Evolutionary conservation across 2,329 filamentous ascomycete genomes (phyloP), one percentile per base, ranked within the genome.

Genomic region (Gnomoniopsis sp.): DNA sequence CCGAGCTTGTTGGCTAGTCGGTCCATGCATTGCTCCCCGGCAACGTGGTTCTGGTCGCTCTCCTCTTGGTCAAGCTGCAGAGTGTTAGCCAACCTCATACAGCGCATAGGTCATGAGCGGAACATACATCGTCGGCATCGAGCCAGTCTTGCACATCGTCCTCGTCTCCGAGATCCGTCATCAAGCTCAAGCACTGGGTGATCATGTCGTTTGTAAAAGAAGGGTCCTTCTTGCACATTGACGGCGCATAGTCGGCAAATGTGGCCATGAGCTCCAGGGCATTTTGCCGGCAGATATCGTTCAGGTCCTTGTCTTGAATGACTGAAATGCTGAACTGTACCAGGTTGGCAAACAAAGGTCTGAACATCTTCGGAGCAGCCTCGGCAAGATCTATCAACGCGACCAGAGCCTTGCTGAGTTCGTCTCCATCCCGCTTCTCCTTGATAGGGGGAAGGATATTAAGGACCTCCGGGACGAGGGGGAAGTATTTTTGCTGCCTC

Each of bases 21-120:
- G 72, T 99, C 95, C 93, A 99, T 98, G 66, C 91, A 96, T 75
- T 99, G 95, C 75, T 99, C 95, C 61, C 95, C 95, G 47, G 93
- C 95, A 64, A 99, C 93, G 70, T 99, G 95, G 72, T 99, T 99
- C 63, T 92, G 86, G 69, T 99, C 95, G 70, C 91, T 97, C 75
- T 99, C 95, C 66, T 98, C 95, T 60, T 91, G 86, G 64, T 99
- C 95, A 64, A 97, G 87, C 88, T 91, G 66, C 19, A 58, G 21
- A 51, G 57, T 49, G 69, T 78, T 60, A 74, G 66, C 19, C 38
- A 11, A 53, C 26, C 30, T 14, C 43, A 36, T 23, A 23, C 10
- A 33, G 33, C 1, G 3, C 10, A 15, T 36, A n/a, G 26, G 53
- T n/a, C 46, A 36, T 8, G 30, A 19, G 52, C n/a, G 38, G 12